phyloP scores from a whole-genome alignment of 805 yeast genomes.

The Pichia manshurica region DNA sequence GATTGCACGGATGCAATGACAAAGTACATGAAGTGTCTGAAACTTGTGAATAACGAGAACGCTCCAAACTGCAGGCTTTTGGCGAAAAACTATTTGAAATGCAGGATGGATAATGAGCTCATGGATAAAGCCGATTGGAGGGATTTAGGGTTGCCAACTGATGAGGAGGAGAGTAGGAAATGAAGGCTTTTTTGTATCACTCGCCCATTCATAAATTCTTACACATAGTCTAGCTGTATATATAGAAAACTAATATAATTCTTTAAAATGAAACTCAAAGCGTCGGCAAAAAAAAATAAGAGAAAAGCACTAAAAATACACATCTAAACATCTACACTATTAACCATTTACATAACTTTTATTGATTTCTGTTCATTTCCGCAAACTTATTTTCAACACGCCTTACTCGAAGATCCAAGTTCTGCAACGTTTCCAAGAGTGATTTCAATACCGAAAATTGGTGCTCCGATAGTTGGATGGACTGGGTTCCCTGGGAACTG shows the following conservation, averaged over 20 bases:
- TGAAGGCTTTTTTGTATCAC: no score
- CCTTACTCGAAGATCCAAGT: constrained; percentile 1
- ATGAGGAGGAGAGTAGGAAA: constrained; percentile 11
- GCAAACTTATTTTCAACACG: constrained; percentile 1
- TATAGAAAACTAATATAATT: no score
- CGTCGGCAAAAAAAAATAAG: no score
- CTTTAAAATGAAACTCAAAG: no score
- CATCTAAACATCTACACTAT: no score
- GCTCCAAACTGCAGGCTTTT: constrained; percentile 85
- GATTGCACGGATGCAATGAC: constrained; percentile 78
- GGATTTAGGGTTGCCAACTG: constrained; percentile 34
- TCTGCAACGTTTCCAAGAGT: constrained; percentile 5
- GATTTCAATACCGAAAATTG: constrained; percentile 3
- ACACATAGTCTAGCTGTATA: no score
- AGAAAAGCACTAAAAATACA: no score
- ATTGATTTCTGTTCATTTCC: no score
- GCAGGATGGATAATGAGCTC: constrained; percentile 75
- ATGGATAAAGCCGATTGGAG: constrained; percentile 35
- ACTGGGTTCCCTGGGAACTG: neutral
- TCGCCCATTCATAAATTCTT: no score
- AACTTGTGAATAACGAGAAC: constrained; percentile 70
- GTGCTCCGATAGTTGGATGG: constrained; percentile 2
- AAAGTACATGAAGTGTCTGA: constrained; percentile 71
- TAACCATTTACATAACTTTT: no score
- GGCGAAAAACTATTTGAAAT: constrained; percentile 75